Conservation (phyloP, 1,284 basidiomycete species). For the Rhodotorula sp. region DNA sequence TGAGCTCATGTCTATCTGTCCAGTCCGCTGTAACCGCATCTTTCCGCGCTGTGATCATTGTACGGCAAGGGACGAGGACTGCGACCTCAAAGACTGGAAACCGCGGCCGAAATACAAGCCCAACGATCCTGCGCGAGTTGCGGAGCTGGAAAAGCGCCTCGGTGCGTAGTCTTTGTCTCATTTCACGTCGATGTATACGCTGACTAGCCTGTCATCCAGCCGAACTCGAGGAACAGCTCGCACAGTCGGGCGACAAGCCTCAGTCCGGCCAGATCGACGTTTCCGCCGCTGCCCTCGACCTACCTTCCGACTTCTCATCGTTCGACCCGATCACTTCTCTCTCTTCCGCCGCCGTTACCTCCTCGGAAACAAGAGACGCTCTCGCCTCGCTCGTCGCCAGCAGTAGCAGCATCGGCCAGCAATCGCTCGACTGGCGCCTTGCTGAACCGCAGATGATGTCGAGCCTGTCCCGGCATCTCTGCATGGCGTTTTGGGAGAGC, state of each 20-base stretch:
- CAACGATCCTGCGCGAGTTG: slow-evolving; percentile 38
- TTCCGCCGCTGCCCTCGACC: neutral
- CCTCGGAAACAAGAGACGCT: neutral
- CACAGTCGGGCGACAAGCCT: neutral
- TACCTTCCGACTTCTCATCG: neutral
- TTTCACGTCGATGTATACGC: neutral
- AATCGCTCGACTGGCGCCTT: slow-evolving; percentile 26
- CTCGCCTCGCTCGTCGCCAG: neutral
- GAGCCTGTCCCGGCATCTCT: slow-evolving; percentile 13
- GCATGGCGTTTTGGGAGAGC: slow-evolving; percentile 21
- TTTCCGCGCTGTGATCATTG: slow-evolving; percentile 25
- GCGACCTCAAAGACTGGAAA: slow-evolving; percentile 7
- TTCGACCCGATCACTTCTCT: neutral
- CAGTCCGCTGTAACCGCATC: slow-evolving; percentile 23
- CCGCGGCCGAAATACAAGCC: slow-evolving; percentile 7
- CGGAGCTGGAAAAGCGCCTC: slow-evolving; percentile 22
- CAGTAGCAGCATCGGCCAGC: slow-evolving; percentile 13
- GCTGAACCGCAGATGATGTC: slow-evolving; percentile 22
- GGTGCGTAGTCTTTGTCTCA: neutral
- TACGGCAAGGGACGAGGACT: slow-evolving; percentile 13
- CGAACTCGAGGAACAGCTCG: slow-evolving; percentile 6
- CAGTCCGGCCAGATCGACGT: neutral
- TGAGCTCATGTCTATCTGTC: neutral
- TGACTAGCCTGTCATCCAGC: neutral
- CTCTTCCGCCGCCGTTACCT: neutral